A percentile compares a stretch with the other conserved stretches of the same genome.
phyloP scores from a whole-genome alignment of 495 filamentous ascomycete genomes.

The Lophium mytilinum region DNA sequence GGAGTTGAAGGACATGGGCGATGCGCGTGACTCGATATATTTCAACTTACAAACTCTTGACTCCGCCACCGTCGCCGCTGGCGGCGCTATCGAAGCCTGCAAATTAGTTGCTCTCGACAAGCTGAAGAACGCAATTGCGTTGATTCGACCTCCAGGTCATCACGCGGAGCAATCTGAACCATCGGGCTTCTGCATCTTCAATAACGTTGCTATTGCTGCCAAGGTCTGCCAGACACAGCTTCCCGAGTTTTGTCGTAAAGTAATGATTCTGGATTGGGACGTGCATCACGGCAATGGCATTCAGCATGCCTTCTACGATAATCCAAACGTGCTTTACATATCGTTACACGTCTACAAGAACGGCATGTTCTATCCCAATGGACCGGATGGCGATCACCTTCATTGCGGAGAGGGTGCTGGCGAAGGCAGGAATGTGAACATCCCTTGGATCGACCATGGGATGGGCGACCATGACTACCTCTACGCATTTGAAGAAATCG shows the following conservation, averaged over 20 bases:
- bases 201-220: constrained; percentile 89
- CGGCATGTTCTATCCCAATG: constrained; percentile 79
- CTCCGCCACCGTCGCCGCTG: constrained; percentile 77
- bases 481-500: constrained; percentile 86
- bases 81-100: constrained; percentile 91
- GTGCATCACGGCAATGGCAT: constrained; percentile 86
- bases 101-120: constrained; percentile 67
- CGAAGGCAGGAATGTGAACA: constrained; percentile 86
- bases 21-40: constrained; percentile 76
- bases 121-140: constrained; percentile 89
- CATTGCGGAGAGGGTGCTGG: constrained; percentile 68
- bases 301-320: constrained; percentile 91
- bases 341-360: constrained; percentile 84
- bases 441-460: constrained; percentile 83
- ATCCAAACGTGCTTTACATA: constrained; percentile 93
- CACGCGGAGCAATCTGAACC: constrained; percentile 79
- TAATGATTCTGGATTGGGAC: constrained; percentile 93
- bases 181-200: constrained; percentile 94
- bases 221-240: constrained; percentile 70
- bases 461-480: constrained; percentile 98
- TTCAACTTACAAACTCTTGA: constrained; percentile 73
- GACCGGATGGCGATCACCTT: constrained; percentile 62
- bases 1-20: constrained; percentile 56
- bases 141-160: constrained; percentile 90
- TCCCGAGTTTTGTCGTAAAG: constrained; percentile 70